Evolutionary conservation across 2,329 filamentous ascomycete genomes (phyloP).

Genomic region (Aspergillus ibericus): DNA sequence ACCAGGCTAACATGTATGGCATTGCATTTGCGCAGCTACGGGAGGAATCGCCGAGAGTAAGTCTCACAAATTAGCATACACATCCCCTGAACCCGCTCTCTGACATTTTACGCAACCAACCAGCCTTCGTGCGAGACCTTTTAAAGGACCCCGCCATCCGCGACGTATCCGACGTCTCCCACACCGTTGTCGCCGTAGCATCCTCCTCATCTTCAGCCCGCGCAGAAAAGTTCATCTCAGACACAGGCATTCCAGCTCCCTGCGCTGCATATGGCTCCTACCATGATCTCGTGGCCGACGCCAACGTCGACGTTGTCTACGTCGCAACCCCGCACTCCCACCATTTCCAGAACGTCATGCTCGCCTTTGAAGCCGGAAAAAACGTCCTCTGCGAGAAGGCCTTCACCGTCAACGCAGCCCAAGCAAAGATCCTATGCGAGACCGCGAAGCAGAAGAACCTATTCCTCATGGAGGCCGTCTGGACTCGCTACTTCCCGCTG

Average conservation of each 20-base stretch:
- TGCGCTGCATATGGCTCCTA: conserved; percentile 79
- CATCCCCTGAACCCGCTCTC: background rate
- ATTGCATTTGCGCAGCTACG: conserved; percentile 36
- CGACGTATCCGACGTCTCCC: conserved; percentile 69
- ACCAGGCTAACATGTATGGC: conserved; percentile 17
- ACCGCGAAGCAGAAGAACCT: conserved; percentile 71
- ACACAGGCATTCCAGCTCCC: conserved; percentile 65
- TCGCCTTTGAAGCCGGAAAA: conserved; percentile 81
- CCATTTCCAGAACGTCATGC: conserved; percentile 86
- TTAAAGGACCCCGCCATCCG: conserved; percentile 70
- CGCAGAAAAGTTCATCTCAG: conserved; percentile 70
- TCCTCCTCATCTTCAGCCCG: conserved; percentile 71
- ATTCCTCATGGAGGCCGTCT: conserved; percentile 84
- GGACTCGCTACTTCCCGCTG: conserved; percentile 85
- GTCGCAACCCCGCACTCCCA: conserved; percentile 89
- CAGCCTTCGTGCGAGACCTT: conserved; percentile 72
- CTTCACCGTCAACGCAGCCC: conserved; percentile 78
- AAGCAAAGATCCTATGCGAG: conserved; percentile 70
- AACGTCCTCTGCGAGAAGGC: conserved; percentile 90
- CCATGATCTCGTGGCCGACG: conserved; percentile 74
- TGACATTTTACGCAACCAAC: conserved; percentile 1
- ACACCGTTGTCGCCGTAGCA: conserved; percentile 76
- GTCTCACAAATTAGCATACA: conserved; percentile 1
- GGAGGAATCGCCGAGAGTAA: conserved; percentile 45
- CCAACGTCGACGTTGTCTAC: conserved; percentile 81